These are phyloP conservation scores for Termitomyces sp. DNA, from an alignment of 768 basidiomycete species.

Conservation along the genomic window DNA sequence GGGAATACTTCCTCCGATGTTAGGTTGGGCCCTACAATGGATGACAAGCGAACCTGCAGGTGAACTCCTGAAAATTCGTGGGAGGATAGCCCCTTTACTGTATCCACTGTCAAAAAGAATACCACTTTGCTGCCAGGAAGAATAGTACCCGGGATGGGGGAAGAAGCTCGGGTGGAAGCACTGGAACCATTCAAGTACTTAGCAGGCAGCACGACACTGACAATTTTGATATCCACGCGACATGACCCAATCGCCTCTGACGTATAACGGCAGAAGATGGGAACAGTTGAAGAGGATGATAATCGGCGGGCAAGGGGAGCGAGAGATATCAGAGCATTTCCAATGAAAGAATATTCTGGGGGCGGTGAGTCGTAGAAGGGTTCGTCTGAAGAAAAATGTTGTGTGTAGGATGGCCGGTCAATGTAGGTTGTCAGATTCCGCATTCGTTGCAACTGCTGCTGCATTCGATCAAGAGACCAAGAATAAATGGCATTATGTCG, in stretches of 20 bases:
- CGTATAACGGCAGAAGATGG: slow-evolving; percentile 92
- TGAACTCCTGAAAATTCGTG: slow-evolving; percentile 86
- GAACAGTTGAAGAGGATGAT: slow-evolving; percentile 71
- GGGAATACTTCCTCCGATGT: slow-evolving; percentile 79
- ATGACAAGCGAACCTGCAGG: slow-evolving; percentile 83
- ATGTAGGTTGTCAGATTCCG: slow-evolving; percentile 87
- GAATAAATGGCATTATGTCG: slow-evolving; percentile 83
- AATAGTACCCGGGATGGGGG: slow-evolving; percentile 66
- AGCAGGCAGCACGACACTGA: slow-evolving; percentile 61
- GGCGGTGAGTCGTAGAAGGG: slow-evolving; percentile 89
- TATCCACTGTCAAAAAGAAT: slow-evolving; percentile 84
- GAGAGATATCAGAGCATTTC: slow-evolving; percentile 79
- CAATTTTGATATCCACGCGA: slow-evolving; percentile 78
- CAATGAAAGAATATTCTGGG: slow-evolving; percentile 90
- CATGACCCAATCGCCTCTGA: slow-evolving; percentile 96
- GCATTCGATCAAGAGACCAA: slow-evolving; percentile 88
- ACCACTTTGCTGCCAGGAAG: slow-evolving; percentile 75
- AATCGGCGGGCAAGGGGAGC: slow-evolving; percentile 75
- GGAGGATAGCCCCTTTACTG: slow-evolving; percentile 85
- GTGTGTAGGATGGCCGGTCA: slow-evolving; percentile 88
- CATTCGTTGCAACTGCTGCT: slow-evolving; percentile 90
- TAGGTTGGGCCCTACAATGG: slow-evolving; percentile 72
- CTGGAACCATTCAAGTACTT: slow-evolving; percentile 60
- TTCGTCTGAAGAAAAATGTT: slow-evolving; percentile 91
- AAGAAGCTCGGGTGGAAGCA: slow-evolving; percentile 69